These are phyloP conservation scores for Linum lewisii DNA, from an alignment of 345 rosid species.

Conservation along the genomic window DNA sequence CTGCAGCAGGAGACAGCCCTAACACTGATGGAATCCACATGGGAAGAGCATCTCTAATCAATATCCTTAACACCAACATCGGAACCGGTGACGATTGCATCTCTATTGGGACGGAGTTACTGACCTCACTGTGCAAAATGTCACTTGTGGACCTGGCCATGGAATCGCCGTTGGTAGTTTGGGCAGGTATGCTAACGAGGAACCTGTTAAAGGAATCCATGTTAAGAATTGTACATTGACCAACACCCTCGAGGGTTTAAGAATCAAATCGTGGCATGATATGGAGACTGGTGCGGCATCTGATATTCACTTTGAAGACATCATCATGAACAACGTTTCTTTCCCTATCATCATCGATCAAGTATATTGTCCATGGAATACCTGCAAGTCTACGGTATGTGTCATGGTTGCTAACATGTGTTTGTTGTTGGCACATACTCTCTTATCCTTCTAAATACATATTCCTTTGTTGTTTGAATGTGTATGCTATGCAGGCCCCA, in stretches of 20 bases:
- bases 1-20: slow-evolving; percentile 33
- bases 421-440: too few relatives aligned
- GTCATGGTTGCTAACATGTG: too few relatives aligned
- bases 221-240: not conserved
- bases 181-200: not conserved
- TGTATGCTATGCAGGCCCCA: too few relatives aligned
- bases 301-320: not conserved
- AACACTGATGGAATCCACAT: slow-evolving; percentile 73
- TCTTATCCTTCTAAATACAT: too few relatives aligned
- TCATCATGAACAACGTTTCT: not conserved
- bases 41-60: slow-evolving; percentile 30
- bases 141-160: slow-evolving; percentile 62
- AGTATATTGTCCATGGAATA: not conserved
- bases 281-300: not conserved
- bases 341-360: not conserved
- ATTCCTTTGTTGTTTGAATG: too few relatives aligned
- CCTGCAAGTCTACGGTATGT: not conserved
- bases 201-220: not conserved
- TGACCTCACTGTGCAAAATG: slow-evolving; percentile 17
- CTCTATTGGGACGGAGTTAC: slow-evolving; percentile 46
- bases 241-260: not conserved
- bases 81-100: slow-evolving; percentile 60
- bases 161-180: slow-evolving; percentile 54
- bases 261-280: not conserved
- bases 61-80: slow-evolving; percentile 27